These are phyloP conservation scores for Trametes cingulata DNA, from an alignment of 768 basidiomycete species.

Conservation along the genomic window DNA sequence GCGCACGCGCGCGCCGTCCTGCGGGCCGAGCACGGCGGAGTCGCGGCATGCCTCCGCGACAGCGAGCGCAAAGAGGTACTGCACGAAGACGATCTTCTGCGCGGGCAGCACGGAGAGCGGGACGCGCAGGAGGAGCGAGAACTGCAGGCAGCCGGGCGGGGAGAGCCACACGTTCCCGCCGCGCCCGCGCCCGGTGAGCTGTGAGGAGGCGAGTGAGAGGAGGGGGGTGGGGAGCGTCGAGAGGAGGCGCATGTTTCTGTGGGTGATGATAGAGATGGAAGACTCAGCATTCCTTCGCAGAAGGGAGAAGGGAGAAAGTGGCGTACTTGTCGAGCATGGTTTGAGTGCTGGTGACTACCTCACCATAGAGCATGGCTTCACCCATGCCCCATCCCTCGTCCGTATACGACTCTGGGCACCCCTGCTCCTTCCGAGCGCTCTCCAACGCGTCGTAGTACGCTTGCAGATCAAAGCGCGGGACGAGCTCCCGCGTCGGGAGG, in stretches of 20 bases:
- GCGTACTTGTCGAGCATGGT: slow-evolving; percentile 90
- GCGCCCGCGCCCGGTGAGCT: slow-evolving; percentile 85
- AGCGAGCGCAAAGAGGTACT: slow-evolving; percentile 89
- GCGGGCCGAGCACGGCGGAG: slow-evolving; percentile 45
- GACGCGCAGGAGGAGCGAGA: slow-evolving; percentile 73
- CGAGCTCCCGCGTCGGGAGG: slow-evolving; percentile 52
- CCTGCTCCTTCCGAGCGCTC: slow-evolving; percentile 32
- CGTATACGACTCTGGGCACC: slow-evolving; percentile 20
- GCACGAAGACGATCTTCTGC: slow-evolving; percentile 82
- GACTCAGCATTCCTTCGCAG: neutral
- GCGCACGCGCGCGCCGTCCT: slow-evolving; percentile 56
- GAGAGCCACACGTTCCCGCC: slow-evolving; percentile 93
- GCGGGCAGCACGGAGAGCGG: slow-evolving; percentile 52
- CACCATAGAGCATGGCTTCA: slow-evolving; percentile 81
- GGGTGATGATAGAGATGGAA: neutral
- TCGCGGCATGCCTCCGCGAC: slow-evolving; percentile 84
- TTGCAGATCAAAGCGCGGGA: slow-evolving; percentile 72
- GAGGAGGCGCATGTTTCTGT: slow-evolving; percentile 77
- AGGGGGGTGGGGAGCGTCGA: slow-evolving; percentile 70
- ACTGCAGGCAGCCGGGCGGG: slow-evolving; percentile 83
- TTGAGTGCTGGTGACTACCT: slow-evolving; percentile 92
- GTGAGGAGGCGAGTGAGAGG: slow-evolving; percentile 83
- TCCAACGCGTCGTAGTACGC: slow-evolving; percentile 59
- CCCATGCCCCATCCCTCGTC: slow-evolving; percentile 58
- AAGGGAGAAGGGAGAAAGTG: neutral